Evolutionary conservation across 371 early-diverging fungal species (phyloP), one percentile per base, ranked within the genome.

Genomic region (Rhizopus microsporus): DNA sequence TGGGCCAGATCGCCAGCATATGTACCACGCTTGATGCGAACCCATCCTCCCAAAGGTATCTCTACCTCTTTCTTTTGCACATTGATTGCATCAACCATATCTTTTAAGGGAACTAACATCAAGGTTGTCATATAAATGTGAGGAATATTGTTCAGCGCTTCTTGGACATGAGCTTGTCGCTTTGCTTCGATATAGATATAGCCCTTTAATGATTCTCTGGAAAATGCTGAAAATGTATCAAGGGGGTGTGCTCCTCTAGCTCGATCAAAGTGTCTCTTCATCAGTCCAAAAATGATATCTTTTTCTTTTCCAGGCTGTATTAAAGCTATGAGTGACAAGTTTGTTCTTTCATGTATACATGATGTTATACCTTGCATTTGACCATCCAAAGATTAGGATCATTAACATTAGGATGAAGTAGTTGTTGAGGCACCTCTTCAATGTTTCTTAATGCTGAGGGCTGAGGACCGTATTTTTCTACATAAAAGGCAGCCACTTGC

Each of bases 121-220:
- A 96, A 63, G 30, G 86, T 86, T 43, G 83, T 80, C 39, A 79
- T 74, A 65, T 88, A 93, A 30, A 96, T 83, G 56, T 90, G 86
- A 49, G 86, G 83, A 23, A 95, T 72, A 37, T 86, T 85, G 2
- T 86, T 80, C 33, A 94, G 61, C 5, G 94, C 87, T 68, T 75
- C 82, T 59, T 85, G 83, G 3, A 97, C 99, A 64, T 93, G 87
- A 8, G 93, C 90, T 51, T 89, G 87, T 60, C 88, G 82, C 49
- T 81, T 75, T 5, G 99, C 93, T 74, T 99, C 99, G 51, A 99
- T 81, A 64, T 99, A 99, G 10, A 99, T 78, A 74, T 95, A 98
- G 2, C 99, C 99, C 55, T 91, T 86, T 23, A 97, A 74, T 0
- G 92, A 86, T 56, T 98, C 98, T 51, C 98, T 84, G 29, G 86